A percentile compares a stretch with the other conserved stretches of the same genome.
phyloP scores from a whole-genome alignment of 2,329 filamentous ascomycete species.

The Pyrenochaeta sp. region DNA sequence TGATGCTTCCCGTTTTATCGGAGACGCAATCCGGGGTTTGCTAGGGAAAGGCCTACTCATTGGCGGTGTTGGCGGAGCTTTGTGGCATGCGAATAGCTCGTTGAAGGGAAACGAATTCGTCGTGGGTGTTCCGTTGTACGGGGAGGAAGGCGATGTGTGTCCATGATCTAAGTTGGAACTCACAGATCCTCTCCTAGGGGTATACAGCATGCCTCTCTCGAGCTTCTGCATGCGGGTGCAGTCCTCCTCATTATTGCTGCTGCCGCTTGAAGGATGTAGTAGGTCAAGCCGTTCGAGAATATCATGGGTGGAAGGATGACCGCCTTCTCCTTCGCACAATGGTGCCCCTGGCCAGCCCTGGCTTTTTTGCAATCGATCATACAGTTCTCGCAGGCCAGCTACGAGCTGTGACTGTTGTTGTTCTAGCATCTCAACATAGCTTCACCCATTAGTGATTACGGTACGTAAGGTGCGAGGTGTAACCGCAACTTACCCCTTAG shows the following conservation, averaged over 20 bases:
- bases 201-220: slow-evolving; percentile 59
- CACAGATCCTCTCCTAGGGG: slow-evolving; percentile 63
- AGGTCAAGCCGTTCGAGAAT: slow-evolving; percentile 67
- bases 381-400: slow-evolving; percentile 67
- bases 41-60: slow-evolving; percentile 51
- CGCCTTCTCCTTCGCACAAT: slow-evolving; percentile 61
- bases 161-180: slow-evolving; percentile 67
- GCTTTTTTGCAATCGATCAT: slow-evolving; percentile 61
- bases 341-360: slow-evolving; percentile 65
- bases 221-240: slow-evolving; percentile 64
- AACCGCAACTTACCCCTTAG: slow-evolving; percentile 65
- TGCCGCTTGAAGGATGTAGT: slow-evolving; percentile 61
- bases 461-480: background rate
- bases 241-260: slow-evolving; percentile 62
- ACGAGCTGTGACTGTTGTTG: slow-evolving; percentile 71
- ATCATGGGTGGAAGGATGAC: slow-evolving; percentile 69
- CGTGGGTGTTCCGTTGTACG: slow-evolving; percentile 50
- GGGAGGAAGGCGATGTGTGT: slow-evolving; percentile 50
- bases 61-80: slow-evolving; percentile 48
- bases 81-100: slow-evolving; percentile 43
- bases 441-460: slow-evolving; percentile 40
- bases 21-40: slow-evolving; percentile 41
- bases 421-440: slow-evolving; percentile 73
- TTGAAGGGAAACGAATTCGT: slow-evolving; percentile 42
- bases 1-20: slow-evolving; percentile 42